Percentiles rank a stretch among this genome's conserved stretches.
Evolutionary conservation across 2,329 filamentous ascomycete genomes (phyloP).

Genomic region (Calonectria pseudoreteaudii): DNA sequence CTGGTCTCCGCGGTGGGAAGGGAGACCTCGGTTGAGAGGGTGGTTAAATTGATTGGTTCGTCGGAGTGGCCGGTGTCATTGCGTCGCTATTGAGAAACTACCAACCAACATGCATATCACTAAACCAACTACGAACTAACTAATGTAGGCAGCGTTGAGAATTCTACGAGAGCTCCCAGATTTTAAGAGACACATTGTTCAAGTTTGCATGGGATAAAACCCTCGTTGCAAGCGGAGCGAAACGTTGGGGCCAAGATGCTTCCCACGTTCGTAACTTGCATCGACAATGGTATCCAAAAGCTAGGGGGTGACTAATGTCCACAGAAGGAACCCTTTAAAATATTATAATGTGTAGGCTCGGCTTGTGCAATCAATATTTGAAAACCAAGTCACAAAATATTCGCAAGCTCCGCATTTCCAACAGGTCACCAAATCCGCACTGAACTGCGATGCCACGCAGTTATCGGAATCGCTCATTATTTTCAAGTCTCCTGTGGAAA

Average conservation of each 20-base stretch:
- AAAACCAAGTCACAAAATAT: not conserved
- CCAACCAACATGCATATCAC: not conserved
- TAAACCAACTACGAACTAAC: not conserved
- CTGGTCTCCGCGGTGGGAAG: not conserved
- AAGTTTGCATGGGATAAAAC: not conserved
- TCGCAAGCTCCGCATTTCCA: not conserved
- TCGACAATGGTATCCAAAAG: not conserved
- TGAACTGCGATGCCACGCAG: not conserved
- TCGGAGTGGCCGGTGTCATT: not conserved
- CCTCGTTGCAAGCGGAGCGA: not conserved
- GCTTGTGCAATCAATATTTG: not conserved
- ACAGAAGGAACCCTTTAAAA: not conserved
- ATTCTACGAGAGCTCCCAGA: not conserved
- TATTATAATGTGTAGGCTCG: not conserved
- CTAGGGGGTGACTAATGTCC: not conserved
- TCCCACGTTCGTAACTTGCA: not conserved
- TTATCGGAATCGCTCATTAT: not conserved
- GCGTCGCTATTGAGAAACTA: not conserved
- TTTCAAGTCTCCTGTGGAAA: too few relatives aligned
- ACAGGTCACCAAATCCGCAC: not conserved
- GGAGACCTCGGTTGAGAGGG: not conserved
- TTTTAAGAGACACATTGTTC: not conserved
- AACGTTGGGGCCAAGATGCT: not conserved
- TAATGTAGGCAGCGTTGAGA: not conserved
- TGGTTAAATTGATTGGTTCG: not conserved